Base-by-base conservation (phyloP, 2,329 filamentous ascomycete genomes). In the Fusarium dlaminii region DNA sequence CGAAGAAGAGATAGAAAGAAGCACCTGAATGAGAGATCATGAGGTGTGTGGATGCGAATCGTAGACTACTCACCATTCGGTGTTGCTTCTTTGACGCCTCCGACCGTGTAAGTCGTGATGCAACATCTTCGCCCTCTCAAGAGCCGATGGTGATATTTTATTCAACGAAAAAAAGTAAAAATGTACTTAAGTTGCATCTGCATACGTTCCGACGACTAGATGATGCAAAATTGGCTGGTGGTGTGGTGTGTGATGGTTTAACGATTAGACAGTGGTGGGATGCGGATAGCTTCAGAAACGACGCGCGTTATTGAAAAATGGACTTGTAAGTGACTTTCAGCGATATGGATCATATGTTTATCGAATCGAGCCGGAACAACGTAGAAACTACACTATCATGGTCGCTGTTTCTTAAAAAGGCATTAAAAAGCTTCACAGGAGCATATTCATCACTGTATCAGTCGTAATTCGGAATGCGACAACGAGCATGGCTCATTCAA, bases 201-300 rank as follows among this genome's bases (percentile, higher is more conserved):
- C 6, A 40, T 24, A 68, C 30, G 30, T 15, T 36, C 9, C 14
- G 29, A 42, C 52, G 7, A 20, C 24, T 20, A 46, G 46, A 57
- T 13, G 15, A 55, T 20, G 13, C 20, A 49, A 71, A 55, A 56
- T 54, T 51, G 27, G 49, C 40, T 27, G 46, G 60, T 68, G 61
- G 34, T 37, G 77, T 60, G 72, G 43, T 61, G 71, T 72, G 63
- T 68, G 67, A 63, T 52, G 63, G 65, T 62, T 78, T 73, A 58
- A 61, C 60, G 72, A 72, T 66, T 39, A 68, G 67, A 68, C 55
- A 66, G 69, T 72, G 59, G 61, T 66, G 61, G 66, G 72, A 72
- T 82, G 80, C 71, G 78, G 79, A 81, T 81, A 81, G 80, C 80
- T 81, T 81, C 79, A 81, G 77, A 75, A 75, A 64, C 71, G 68